Evolutionary conservation across 805 yeast species (phyloP).

Genomic region (Metschnikowia aberdeeniae): DNA sequence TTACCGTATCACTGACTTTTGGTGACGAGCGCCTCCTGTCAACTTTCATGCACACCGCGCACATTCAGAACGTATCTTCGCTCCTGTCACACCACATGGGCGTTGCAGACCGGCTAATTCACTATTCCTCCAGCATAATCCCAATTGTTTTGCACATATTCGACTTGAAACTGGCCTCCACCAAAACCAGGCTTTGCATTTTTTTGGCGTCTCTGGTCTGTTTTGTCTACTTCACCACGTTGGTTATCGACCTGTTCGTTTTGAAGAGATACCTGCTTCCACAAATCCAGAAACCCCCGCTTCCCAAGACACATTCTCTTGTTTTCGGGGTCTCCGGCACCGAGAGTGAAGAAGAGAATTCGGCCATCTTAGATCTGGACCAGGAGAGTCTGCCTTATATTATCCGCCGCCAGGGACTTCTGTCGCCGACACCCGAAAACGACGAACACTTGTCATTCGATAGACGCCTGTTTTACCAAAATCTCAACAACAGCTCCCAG

Average conservation of each 20-base stretch:
- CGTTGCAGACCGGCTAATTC: neutral
- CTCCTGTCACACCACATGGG: no score
- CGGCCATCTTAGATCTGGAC: conserved; percentile 1
- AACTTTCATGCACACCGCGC: no score
- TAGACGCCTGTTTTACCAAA: conserved; percentile 22
- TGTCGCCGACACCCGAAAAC: conserved; percentile 11
- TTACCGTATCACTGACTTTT: no score
- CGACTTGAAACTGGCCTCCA: neutral
- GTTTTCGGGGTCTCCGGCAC: neutral
- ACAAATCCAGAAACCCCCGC: neutral
- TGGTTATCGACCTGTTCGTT: neutral
- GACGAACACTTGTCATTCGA: conserved; percentile 12
- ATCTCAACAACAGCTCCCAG: conserved; percentile 40
- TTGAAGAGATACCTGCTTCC: conserved; percentile 1
- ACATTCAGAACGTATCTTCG: no score
- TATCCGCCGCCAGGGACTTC: neutral
- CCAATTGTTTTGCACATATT: neutral
- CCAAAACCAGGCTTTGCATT: neutral
- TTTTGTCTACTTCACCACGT: neutral
- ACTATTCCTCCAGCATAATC: neutral
- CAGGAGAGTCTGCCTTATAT: neutral
- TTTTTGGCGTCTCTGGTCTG: neutral
- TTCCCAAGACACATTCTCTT: neutral
- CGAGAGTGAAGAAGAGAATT: neutral
- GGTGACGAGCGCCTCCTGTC: no score